Conservation (phyloP, 2,329 filamentous ascomycete genomes). For the Fusarium sp. region DNA sequence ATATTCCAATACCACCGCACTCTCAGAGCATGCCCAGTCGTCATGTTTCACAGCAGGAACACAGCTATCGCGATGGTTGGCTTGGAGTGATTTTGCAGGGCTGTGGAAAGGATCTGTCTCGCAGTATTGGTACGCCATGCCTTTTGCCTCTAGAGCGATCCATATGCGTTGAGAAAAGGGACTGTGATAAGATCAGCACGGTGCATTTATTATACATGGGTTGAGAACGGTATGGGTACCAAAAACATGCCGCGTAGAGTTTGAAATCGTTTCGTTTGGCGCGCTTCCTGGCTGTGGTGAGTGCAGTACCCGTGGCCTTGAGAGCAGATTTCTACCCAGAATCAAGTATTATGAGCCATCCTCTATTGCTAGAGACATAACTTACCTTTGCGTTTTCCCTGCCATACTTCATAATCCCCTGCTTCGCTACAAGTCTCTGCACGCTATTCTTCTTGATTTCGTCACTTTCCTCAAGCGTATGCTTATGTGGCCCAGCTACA, state of each 20-base stretch:
- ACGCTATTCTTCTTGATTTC: slow-evolving; percentile 86
- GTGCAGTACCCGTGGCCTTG: slow-evolving; percentile 78
- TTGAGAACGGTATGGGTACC: slow-evolving; percentile 66
- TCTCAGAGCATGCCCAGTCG: slow-evolving; percentile 86
- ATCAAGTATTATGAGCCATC: not conserved
- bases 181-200: slow-evolving; percentile 55
- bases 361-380: not conserved
- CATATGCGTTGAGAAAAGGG: slow-evolving; percentile 90
- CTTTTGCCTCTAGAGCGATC: slow-evolving; percentile 87
- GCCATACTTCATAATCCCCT: slow-evolving; percentile 73
- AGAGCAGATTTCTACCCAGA: slow-evolving; percentile 74
- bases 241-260: slow-evolving; percentile 86
- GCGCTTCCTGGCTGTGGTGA: slow-evolving; percentile 77
- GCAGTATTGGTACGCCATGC: slow-evolving; percentile 84
- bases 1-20: slow-evolving; percentile 87
- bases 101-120: slow-evolving; percentile 86
- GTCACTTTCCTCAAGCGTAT: slow-evolving; percentile 79
- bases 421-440: slow-evolving; percentile 72
- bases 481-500: slow-evolving; percentile 79
- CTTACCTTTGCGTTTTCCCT: slow-evolving; percentile 59
- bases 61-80: slow-evolving; percentile 80
- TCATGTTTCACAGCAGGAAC: slow-evolving; percentile 83
- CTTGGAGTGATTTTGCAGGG: slow-evolving; percentile 71
- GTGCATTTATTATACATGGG: not conserved
- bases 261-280: slow-evolving; percentile 78